Evolutionary conservation across 2,329 filamentous ascomycete genomes (phyloP), one percentile per base, ranked within the genome.

Genomic region (Penicillium decumbens): DNA sequence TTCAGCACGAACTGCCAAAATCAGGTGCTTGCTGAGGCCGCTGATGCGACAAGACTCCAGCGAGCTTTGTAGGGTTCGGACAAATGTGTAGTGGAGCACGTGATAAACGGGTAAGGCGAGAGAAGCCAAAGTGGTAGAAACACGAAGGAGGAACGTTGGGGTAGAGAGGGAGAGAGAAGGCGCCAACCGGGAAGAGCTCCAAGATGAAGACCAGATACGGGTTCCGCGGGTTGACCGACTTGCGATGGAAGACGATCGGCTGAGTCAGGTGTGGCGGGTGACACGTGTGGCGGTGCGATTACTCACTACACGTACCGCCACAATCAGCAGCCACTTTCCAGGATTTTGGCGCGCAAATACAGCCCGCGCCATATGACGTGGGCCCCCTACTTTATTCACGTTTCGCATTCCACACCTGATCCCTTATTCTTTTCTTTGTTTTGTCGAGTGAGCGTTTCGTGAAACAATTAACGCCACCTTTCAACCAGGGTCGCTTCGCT

Each of bases 1-100:
- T 74, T 83, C 82, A 72, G 64, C 59, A 61, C 58, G 45, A 49
- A 46, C 53, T 48, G 58, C 53, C 48, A 50, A 63, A 58, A 57
- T 45, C 28, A 53, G 47, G 40, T 51, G 55, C 56, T 61, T 54
- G 58, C 52, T 56, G 44, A 51, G 49, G 50, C 50, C 56, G 50
- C 57, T 38, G 49, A 57, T 46, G 55, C 54, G 53, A 56, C 53
- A 54, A 40, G 49, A 57, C 50, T 51, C 49, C 50, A 43, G 42
- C 49, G 55, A 54, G 45, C 49, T 62, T 61, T 61, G 59, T 46
- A 59, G 55, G 55, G 58, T 55, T 56, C 20, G 4, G 20, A 23
- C 20, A 51, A 60, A 56, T 57, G 54, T 59, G 54, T 20, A 28
- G 48, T 42, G 43, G 48, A 37, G 48, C 43, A 45, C 40, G 32